phyloP scores from a whole-genome alignment of 1,284 basidiomycete species.

The Moesziomyces parantarcticus region DNA sequence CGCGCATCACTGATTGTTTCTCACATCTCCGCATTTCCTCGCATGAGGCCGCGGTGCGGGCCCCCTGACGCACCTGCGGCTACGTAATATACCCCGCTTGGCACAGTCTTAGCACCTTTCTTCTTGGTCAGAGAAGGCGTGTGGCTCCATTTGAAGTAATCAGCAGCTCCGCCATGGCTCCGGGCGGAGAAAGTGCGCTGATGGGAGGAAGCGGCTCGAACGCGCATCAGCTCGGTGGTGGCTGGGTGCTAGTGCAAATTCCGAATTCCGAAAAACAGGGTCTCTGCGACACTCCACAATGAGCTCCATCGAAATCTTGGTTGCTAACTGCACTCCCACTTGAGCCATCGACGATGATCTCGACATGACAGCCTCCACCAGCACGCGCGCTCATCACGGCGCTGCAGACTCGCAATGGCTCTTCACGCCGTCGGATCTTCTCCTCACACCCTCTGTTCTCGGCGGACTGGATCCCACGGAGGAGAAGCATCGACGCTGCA shows the following conservation, averaged over 20 bases:
- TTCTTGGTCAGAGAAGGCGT: no score
- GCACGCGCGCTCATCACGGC: conserved; percentile 15
- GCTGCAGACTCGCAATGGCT: conserved; percentile 52
- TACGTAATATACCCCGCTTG: neutral
- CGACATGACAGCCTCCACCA: conserved; percentile 28
- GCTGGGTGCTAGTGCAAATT: neutral
- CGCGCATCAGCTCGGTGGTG: no score
- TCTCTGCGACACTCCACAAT: neutral
- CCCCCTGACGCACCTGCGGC: neutral
- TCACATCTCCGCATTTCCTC: neutral
- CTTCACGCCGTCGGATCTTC: conserved; percentile 51
- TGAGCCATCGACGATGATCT: conserved; percentile 11
- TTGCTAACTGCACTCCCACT: neutral
- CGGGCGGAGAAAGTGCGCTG: no score
- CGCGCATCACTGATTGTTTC: neutral
- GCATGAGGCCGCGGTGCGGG: no score
- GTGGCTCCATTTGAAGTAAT: no score
- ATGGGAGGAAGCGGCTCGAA: no score
- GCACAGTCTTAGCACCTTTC: no score
- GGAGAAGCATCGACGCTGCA: conserved; percentile 57
- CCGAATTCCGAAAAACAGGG: neutral
- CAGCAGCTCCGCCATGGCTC: no score
- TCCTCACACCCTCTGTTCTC: conserved; percentile 43
- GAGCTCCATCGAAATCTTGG: no score
- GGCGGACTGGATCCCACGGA: conserved; percentile 35